Percentiles rank a stretch among this genome's conserved stretches.
Conservation (phyloP, 1,284 basidiomycete genomes). For the Ustilago vetiveriae region DNA sequence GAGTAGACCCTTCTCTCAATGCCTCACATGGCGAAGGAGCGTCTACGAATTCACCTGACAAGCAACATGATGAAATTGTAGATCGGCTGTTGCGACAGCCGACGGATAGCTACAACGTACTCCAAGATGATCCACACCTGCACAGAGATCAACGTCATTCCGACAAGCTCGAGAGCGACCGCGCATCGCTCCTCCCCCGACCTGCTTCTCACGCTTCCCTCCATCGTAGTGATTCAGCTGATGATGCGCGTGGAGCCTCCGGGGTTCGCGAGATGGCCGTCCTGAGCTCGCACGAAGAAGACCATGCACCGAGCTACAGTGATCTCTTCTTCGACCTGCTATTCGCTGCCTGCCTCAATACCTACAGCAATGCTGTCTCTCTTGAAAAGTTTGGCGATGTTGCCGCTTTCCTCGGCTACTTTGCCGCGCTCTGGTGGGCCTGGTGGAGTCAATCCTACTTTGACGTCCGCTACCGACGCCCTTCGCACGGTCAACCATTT, state of each 20-base stretch:
- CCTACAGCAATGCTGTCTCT: constrained; percentile 39
- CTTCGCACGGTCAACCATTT: constrained; percentile 13
- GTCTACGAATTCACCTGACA: neutral
- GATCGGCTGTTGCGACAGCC: neutral
- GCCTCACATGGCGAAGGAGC: neutral
- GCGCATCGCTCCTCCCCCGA: constrained; percentile 11
- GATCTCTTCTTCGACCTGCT: constrained; percentile 50
- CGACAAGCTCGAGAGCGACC: constrained; percentile 1
- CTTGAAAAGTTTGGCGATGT: constrained; percentile 27
- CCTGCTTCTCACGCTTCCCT: neutral
- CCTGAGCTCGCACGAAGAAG: constrained; percentile 16
- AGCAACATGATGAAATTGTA: neutral
- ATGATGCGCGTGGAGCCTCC: neutral
- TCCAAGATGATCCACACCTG: neutral
- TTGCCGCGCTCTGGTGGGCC: constrained; percentile 43
- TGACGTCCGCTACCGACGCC: constrained; percentile 38
- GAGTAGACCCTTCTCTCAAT: neutral
- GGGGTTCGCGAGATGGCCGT: constrained; percentile 5
- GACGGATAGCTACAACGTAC: neutral
- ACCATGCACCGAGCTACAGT: constrained; percentile 32
- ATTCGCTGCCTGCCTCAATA: constrained; percentile 42
- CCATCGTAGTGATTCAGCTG: neutral
- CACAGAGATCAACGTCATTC: neutral
- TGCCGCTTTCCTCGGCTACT: constrained; percentile 41
- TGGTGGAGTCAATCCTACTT: constrained; percentile 49